Conservation (phyloP, 2,329 filamentous ascomycete species). For the Aspergillus piperis region DNA sequence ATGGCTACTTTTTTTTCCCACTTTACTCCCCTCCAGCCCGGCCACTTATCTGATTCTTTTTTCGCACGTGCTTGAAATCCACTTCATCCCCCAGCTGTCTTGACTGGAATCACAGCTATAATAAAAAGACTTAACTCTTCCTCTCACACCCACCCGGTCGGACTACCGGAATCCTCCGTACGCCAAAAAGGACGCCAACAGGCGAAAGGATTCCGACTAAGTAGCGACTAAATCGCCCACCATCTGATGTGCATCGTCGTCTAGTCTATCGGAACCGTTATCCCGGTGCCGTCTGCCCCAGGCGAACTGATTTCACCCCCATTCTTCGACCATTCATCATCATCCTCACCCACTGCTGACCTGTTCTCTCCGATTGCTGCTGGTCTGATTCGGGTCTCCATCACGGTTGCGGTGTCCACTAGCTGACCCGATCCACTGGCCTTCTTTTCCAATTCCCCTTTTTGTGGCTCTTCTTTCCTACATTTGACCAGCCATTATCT, state of each 20-base stretch:
- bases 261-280: conserved; percentile 24
- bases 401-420: conserved; percentile 12
- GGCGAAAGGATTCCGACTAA: conserved; percentile 3
- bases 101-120: background rate
- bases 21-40: background rate
- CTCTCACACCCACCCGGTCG: background rate
- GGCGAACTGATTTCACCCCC: conserved; percentile 20
- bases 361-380: conserved; percentile 7
- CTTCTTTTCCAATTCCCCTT: background rate
- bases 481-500: conserved; percentile 6
- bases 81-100: background rate
- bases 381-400: conserved; percentile 7
- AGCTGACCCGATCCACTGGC: conserved; percentile 1
- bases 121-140: background rate
- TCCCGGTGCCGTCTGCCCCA: conserved; percentile 27
- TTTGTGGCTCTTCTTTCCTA: background rate
- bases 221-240: background rate
- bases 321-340: conserved; percentile 10
- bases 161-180: background rate
- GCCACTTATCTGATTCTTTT: conserved; percentile 19
- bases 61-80: background rate
- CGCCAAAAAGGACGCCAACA: background rate
- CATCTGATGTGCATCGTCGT: conserved; percentile 15
- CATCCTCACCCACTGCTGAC: conserved; percentile 7
- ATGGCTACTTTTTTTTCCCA: background rate